phyloP scores from a whole-genome alignment of 495 filamentous ascomycete genomes.

The Podospora sp. region DNA sequence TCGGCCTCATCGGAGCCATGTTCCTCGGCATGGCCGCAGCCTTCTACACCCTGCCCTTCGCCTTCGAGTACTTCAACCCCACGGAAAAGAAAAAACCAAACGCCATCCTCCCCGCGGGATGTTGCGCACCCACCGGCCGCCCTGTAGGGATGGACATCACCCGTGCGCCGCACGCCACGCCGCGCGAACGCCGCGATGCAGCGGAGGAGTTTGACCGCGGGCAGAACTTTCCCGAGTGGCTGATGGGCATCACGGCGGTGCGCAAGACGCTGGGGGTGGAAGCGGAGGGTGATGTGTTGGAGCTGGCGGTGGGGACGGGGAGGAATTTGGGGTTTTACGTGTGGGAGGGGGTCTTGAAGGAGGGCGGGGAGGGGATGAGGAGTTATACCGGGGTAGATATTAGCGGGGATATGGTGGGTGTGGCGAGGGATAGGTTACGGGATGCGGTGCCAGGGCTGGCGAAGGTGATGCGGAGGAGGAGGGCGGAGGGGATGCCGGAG shows the following conservation, averaged over 20 bases:
- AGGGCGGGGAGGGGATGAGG: conserved; percentile 4
- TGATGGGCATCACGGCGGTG: conserved; percentile 64
- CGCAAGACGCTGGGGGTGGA: conserved; percentile 61
- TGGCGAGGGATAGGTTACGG: conserved; percentile 43
- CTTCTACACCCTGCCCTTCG: conserved; percentile 28
- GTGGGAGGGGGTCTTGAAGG: conserved; percentile 42
- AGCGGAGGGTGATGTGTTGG: conserved; percentile 80
- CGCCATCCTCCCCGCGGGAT: not conserved
- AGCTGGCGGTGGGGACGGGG: conserved; percentile 90
- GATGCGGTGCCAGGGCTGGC: conserved; percentile 38
- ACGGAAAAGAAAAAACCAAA: conserved; percentile 24
- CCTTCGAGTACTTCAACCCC: conserved; percentile 34
- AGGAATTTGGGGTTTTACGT: conserved; percentile 79
- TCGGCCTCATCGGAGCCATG: not conserved
- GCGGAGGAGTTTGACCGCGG: conserved; percentile 35
- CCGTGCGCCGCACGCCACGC: conserved; percentile 4
- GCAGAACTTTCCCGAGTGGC: conserved; percentile 62
- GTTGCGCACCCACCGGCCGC: conserved; percentile 14
- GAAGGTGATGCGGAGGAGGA: conserved; percentile 31
- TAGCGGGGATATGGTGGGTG: conserved; percentile 45
- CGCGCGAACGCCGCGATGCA: conserved; percentile 20
- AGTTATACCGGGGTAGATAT: conserved; percentile 53
- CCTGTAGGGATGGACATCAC: not conserved
- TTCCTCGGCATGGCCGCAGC: conserved; percentile 32
- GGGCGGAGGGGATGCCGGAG: conserved; percentile 23